Evolutionary conservation across 331 rosid species (phyloP).

Genomic region (Quercus phellos): DNA sequence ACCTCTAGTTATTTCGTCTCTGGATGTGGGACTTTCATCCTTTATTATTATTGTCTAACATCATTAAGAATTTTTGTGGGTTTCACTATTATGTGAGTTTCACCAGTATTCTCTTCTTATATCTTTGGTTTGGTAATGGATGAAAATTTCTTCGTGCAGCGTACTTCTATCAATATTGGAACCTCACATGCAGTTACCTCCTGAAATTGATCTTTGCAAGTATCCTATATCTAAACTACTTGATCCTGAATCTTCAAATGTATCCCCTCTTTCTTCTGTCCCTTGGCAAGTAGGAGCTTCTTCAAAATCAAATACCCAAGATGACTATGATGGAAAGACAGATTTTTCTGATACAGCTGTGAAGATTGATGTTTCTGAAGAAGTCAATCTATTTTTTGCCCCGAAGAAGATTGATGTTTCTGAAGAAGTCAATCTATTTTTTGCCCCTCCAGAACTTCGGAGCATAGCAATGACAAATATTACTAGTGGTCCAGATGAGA

Average conservation of each 20-base stretch:
- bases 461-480: slow-evolving; percentile 42
- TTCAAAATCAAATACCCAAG: slow-evolving; percentile 49
- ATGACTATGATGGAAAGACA: slow-evolving; percentile 60
- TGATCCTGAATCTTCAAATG: slow-evolving; percentile 43
- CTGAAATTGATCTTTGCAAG: slow-evolving; percentile 74
- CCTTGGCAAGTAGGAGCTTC: slow-evolving; percentile 39
- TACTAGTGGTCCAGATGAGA: slow-evolving; percentile 41
- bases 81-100: not conserved
- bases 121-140: not conserved
- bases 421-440: slow-evolving; percentile 66
- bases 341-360: slow-evolving; percentile 51
- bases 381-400: slow-evolving; percentile 62
- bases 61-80: not conserved
- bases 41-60: not conserved
- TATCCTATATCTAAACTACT: slow-evolving; percentile 36
- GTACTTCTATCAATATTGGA: slow-evolving; percentile 85
- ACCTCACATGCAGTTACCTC: slow-evolving; percentile 85
- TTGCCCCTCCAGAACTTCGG: slow-evolving; percentile 66
- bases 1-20: not conserved
- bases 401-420: slow-evolving; percentile 46
- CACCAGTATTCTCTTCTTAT: not conserved
- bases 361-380: slow-evolving; percentile 56
- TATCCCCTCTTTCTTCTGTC: slow-evolving; percentile 39
- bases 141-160: slow-evolving; percentile 39
- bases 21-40: not conserved